A percentile compares a stretch with the other conserved stretches of the same genome.
Evolutionary conservation across 371 early-diverging fungal genomes (phyloP).

Genomic region (Mortierella sp.): DNA sequence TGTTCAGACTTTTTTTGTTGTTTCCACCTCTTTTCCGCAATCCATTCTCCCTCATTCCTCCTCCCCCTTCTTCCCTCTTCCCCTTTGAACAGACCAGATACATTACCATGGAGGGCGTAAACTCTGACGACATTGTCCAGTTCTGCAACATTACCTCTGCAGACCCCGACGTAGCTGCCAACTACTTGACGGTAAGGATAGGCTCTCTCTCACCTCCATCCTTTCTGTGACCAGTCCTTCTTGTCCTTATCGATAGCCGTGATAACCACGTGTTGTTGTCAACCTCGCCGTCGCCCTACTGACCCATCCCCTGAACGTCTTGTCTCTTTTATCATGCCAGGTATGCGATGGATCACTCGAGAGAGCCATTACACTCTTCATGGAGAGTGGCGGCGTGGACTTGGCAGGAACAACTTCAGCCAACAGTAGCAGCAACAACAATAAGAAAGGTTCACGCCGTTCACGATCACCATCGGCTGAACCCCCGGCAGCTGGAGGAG

Average conservation of each 20-base stretch:
- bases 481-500: slow-evolving; percentile 11
- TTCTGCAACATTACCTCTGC: slow-evolving; percentile 75
- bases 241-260: no score
- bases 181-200: slow-evolving; percentile 67
- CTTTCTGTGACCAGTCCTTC: no score
- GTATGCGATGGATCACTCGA: slow-evolving; percentile 62
- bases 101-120: slow-evolving; percentile 20
- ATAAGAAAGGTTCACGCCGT: slow-evolving; percentile 12
- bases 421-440: slow-evolving; percentile 4
- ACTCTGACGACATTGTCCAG: slow-evolving; percentile 55
- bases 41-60: not conserved
- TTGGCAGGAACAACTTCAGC: slow-evolving; percentile 41
- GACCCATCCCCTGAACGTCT: not conserved
- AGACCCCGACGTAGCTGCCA: slow-evolving; percentile 65
- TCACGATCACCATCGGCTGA: slow-evolving; percentile 36
- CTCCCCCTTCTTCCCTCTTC: not conserved
- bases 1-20: no score
- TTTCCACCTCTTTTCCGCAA: not conserved
- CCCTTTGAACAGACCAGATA: not conserved
- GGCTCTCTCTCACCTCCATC: no score
- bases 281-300: not conserved
- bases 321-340: slow-evolving; percentile 10
- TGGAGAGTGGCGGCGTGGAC: slow-evolving; percentile 70
- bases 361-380: slow-evolving; percentile 69
- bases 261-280: no score